Base-by-base conservation (phyloP, 495 filamentous ascomycete genomes). In the Lasiosphaeris hirsuta region DNA sequence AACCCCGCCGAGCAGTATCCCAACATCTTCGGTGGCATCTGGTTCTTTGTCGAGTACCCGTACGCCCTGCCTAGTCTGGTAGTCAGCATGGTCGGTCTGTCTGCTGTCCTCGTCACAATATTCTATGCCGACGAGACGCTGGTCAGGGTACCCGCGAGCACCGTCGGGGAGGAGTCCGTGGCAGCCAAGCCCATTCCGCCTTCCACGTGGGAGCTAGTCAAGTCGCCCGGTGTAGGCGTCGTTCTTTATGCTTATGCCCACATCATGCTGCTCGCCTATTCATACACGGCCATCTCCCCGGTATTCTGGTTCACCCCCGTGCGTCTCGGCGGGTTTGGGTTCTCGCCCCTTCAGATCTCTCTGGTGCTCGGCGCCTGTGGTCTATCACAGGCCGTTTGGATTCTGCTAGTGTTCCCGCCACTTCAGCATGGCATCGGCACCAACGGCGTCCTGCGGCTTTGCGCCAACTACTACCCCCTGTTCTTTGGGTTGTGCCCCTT, bases 221-320 rank as follows among this genome's bases (percentile, higher is more conserved):
- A 76, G 56, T 63, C 74, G 4, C 85, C 85, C 0, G 85, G 85
- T 13, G 86, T 90, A 5, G 67, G 68, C 19, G 73, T 73, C 37
- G 85, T 89, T n/a, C 68, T 89, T 1, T 80, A 78, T 59, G 72
- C 81, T 30, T 87, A 85, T 66, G 77, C 71, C 0, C 78, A 86
- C 64, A 70, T 81, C 41, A 84, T 85, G 81, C 59, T 86, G 1
- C 74, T 89, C 7, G 84, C 83, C 0, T 78, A 82, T 56, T 74
- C 79, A 0, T 90, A 84, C 64, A 89, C 87, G 0, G 83, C 85
- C 56, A 75, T 86, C 49, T 60, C 78, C 2, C 83, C 86, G 0
- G 76, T 89, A 7, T 87, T 86, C 68, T 82, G 81, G 77, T 89
- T 75, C 65, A 86, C 81, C 0, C 67, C 69, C 0, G 50, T 81